phyloP scores from a whole-genome alignment of 2,329 filamentous ascomycete species.

The Simplicillium aogashimaense region DNA sequence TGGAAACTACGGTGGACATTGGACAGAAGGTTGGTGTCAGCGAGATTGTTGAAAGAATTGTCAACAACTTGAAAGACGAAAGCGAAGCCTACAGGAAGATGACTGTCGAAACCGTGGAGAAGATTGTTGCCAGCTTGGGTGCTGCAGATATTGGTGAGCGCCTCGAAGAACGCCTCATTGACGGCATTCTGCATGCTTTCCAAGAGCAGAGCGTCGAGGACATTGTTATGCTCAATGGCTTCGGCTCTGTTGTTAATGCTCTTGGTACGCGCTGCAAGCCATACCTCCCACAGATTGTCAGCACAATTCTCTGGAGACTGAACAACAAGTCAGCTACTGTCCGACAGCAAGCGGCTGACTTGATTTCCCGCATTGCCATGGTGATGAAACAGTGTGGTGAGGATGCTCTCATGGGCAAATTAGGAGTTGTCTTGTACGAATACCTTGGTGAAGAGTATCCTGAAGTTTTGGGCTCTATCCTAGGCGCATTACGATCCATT shows the following conservation, averaged over 20 bases:
- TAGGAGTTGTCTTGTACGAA: conserved; percentile 91
- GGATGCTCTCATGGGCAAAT: conserved; percentile 89
- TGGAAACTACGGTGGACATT: conserved; percentile 94
- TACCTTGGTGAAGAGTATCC: conserved; percentile 98
- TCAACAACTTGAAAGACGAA: conserved; percentile 94
- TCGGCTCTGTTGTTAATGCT: conserved; percentile 94
- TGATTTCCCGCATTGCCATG: conserved; percentile 94
- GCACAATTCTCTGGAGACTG: conserved; percentile 88
- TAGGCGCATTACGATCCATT: conserved; percentile 89
- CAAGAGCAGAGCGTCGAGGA: conserved; percentile 98
- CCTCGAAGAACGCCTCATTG: conserved; percentile 85
- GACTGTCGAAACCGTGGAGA: conserved; percentile 97
- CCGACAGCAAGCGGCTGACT: conserved; percentile 89
- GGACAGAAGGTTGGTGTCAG: conserved; percentile 96
- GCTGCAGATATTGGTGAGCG: conserved; percentile 90
- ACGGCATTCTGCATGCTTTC: conserved; percentile 92
- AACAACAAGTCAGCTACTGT: conserved; percentile 98
- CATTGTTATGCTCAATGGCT: conserved; percentile 91
- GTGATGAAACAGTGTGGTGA: conserved; percentile 99
- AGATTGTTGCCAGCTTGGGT: conserved; percentile 85
- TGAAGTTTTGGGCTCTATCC: conserved; percentile 91
- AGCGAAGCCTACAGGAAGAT: conserved; percentile 98
- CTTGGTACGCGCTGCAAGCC: conserved; percentile 89
- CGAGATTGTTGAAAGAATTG: conserved; percentile 88
- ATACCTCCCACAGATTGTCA: conserved; percentile 93